These are phyloP conservation scores for Phytophthora rubi DNA, from an alignment of 352 stramenopile species.

Conservation along the genomic window DNA sequence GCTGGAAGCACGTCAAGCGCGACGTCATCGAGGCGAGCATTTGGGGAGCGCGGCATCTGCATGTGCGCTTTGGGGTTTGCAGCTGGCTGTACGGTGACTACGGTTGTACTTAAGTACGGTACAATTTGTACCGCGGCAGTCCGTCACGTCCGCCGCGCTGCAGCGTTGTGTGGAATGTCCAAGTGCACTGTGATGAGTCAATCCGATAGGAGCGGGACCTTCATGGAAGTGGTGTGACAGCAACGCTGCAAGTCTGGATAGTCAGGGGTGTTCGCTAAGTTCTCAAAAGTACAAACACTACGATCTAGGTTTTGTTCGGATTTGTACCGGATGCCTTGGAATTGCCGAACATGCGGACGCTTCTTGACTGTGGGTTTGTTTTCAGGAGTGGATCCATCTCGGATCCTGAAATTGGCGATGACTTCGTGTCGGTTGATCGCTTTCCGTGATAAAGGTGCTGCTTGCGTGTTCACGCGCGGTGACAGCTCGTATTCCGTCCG, in stretches of 20 bases:
- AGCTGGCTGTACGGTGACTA: background rate
- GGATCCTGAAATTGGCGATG: conserved; percentile 46
- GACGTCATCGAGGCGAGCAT: background rate
- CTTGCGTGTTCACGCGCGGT: conserved; percentile 39
- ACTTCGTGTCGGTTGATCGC: conserved; percentile 44
- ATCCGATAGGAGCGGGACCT: conserved; percentile 15
- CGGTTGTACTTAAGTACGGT: background rate
- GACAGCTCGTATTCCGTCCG: background rate
- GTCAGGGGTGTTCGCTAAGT: background rate
- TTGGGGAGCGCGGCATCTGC: background rate
- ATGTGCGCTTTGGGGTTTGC: background rate
- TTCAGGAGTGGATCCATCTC: conserved; percentile 5
- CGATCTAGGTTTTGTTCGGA: background rate
- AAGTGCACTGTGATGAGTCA: conserved; percentile 3
- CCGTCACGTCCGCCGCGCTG: no score
- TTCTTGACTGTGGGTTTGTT: conserved; percentile 20
- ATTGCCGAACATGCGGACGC: conserved; percentile 33
- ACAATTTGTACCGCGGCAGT: background rate
- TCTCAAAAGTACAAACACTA: background rate
- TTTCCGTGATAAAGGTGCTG: background rate
- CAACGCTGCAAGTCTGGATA: conserved; percentile 15
- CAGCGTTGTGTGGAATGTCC: conserved; percentile 2
- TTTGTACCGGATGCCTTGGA: conserved; percentile 23
- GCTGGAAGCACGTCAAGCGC: background rate
- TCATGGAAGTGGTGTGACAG: background rate